phyloP scores from a whole-genome alignment of 106 monocot species.

The Dendrobium catenatum region DNA sequence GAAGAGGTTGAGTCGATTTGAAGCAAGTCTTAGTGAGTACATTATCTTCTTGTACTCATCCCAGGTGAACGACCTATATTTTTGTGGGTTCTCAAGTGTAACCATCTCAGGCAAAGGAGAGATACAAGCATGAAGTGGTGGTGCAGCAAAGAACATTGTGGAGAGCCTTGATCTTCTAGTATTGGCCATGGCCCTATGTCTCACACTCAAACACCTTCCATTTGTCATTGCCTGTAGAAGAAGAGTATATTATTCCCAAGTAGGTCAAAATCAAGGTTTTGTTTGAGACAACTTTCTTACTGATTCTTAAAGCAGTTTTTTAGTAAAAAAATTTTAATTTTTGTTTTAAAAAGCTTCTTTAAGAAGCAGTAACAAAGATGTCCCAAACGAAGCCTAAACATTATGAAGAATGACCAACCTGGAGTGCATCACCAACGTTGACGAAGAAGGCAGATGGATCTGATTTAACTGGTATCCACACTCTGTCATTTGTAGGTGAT shows the following conservation, averaged over 20 bases:
- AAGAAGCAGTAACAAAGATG: no score
- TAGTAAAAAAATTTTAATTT: not conserved
- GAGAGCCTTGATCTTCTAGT: conserved; percentile 46
- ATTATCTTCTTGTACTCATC: conserved; percentile 83
- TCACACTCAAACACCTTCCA: conserved; percentile 67
- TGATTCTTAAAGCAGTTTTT: no score
- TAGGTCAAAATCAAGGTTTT: not conserved
- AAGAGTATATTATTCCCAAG: not conserved
- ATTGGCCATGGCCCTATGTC: conserved; percentile 65
- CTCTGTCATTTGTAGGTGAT: not conserved
- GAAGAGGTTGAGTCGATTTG: conserved; percentile 62
- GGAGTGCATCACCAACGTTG: conserved; percentile 64
- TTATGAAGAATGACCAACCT: conserved; percentile 18
- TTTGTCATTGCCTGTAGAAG: conserved; percentile 64
- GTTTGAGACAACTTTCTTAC: no score
- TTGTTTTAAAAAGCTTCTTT: not conserved
- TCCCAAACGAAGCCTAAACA: not conserved
- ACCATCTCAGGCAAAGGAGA: conserved; percentile 50
- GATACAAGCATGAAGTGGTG: conserved; percentile 39
- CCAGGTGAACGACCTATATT: conserved; percentile 74
- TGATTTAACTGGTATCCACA: conserved; percentile 59
- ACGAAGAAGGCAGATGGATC: conserved; percentile 62
- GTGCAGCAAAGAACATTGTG: conserved; percentile 51
- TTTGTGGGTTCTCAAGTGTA: conserved; percentile 17
- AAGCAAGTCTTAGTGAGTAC: conserved; percentile 59